phyloP scores from a whole-genome alignment of 2,329 filamentous ascomycete genomes.

The Hawksworthiomyces lignivorus region DNA sequence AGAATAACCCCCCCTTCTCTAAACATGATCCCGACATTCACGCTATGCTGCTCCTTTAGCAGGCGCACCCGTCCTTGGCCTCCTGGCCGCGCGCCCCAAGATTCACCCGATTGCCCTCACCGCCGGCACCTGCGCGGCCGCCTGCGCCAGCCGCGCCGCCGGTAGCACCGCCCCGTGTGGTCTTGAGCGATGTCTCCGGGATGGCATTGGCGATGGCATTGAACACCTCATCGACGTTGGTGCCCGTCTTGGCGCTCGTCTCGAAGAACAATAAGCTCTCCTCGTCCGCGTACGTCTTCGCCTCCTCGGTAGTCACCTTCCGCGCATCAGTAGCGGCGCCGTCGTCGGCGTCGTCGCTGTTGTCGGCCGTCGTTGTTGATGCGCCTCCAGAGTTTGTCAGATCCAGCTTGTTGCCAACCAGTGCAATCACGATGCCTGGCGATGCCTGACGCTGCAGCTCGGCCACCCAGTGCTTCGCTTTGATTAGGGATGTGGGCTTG shows the following conservation, averaged over 20 bases:
- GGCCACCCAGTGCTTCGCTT: constrained; percentile 98
- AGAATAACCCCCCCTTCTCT: neutral
- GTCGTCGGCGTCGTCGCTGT: constrained; percentile 58
- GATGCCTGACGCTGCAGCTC: constrained; percentile 94
- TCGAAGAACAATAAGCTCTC: constrained; percentile 94
- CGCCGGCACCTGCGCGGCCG: constrained; percentile 38
- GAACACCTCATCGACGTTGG: constrained; percentile 93
- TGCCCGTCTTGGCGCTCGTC: constrained; percentile 92
- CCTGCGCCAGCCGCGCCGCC: constrained; percentile 52
- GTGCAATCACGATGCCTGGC: constrained; percentile 90
- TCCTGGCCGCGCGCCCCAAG: constrained; percentile 64
- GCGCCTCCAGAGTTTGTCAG: constrained; percentile 57
- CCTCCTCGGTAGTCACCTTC: constrained; percentile 86
- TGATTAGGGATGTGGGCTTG: constrained; percentile 88
- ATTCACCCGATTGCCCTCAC: constrained; percentile 73
- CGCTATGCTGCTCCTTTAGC: constrained; percentile 36
- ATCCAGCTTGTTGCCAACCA: constrained; percentile 96
- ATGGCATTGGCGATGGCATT: constrained; percentile 98
- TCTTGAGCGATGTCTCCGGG: constrained; percentile 93
- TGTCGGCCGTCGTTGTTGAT: constrained; percentile 42
- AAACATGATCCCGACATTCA: neutral
- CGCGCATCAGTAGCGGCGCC: constrained; percentile 76
- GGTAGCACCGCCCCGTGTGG: constrained; percentile 51
- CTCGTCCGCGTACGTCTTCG: constrained; percentile 88
- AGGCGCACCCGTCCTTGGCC: constrained; percentile 89